phyloP scores from a whole-genome alignment of 768 basidiomycete genomes.

The Lactarius vividus region DNA sequence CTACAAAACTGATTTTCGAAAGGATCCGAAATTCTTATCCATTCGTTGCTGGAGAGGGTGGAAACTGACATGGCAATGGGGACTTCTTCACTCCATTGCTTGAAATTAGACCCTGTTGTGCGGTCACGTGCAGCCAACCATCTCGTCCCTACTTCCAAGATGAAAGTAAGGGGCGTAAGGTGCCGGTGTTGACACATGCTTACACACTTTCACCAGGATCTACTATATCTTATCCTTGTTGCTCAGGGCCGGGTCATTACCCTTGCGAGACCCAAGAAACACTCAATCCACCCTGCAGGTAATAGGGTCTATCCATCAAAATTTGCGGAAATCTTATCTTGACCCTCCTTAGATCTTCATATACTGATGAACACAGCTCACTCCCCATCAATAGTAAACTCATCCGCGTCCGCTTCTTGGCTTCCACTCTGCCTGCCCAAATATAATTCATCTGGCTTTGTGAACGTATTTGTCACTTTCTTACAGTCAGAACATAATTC shows the following conservation, averaged over 20 bases:
- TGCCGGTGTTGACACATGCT: background rate
- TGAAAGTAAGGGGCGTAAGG: slow-evolving; percentile 52
- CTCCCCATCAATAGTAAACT: slow-evolving; percentile 73
- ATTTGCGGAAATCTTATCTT: slow-evolving; percentile 9
- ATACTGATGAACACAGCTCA: slow-evolving; percentile 89
- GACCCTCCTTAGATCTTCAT: slow-evolving; percentile 65
- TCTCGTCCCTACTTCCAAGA: slow-evolving; percentile 76
- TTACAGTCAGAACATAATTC: slow-evolving; percentile 36
- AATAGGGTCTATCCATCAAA: slow-evolving; percentile 22
- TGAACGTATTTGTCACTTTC: slow-evolving; percentile 87
- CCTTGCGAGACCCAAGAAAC: slow-evolving; percentile 84
- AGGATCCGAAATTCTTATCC: slow-evolving; percentile 84
- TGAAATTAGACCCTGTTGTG: slow-evolving; percentile 66
- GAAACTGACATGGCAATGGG: slow-evolving; percentile 81
- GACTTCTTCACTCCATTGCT: slow-evolving; percentile 75
- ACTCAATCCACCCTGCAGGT: slow-evolving; percentile 94
- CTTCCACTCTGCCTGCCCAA: slow-evolving; percentile 95
- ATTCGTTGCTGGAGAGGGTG: slow-evolving; percentile 63
- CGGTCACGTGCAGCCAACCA: slow-evolving; percentile 76
- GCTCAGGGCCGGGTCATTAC: slow-evolving; percentile 77
- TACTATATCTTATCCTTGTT: slow-evolving; percentile 88
- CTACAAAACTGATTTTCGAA: background rate
- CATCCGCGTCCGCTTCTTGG: slow-evolving; percentile 84
- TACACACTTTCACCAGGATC: slow-evolving; percentile 52
- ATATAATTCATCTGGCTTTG: slow-evolving; percentile 85